Base-by-base conservation (phyloP, 1,284 basidiomycete species). In the Cryptococcus sp. region DNA sequence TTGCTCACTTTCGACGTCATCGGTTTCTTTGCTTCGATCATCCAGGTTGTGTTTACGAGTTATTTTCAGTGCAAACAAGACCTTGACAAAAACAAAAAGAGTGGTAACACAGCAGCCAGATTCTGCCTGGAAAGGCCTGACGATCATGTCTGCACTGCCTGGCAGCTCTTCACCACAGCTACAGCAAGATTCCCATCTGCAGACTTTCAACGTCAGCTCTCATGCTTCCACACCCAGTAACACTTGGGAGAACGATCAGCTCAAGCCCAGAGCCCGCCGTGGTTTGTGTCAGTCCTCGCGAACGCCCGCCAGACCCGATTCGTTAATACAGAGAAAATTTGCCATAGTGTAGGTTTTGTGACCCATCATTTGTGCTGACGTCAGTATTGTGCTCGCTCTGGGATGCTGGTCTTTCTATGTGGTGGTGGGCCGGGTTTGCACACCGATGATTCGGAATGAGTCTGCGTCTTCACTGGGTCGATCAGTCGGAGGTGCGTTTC, bases 341-440 rank as follows among this genome's bases (percentile, higher is more conserved):
- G 64, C 64, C 3, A 62, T 73, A 10, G 38, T 57, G 74, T 73
- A 43, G 45, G 71, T 59, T 8, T 11, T 15, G 40, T 40, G 22
- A 46, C 40, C n/a, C 20, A 23, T 23, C 34, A n/a, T 10, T 44
- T 29, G 39, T 8, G 13, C 7, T 19, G 46, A 49, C 29, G 50
- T 45, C 20, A 15, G 22, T 50, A 78, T 75, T 13, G 41, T 77
- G 23, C 41, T 72, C 17, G 70, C 64, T 2, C 39, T 78, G 22
- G 47, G 62, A 0, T 58, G 71, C 3, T 79, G 73, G 69, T 68
- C 70, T 0, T 84, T 79, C 55, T 91, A 91, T 75, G 89, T 89
- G 10, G 87, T 87, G 65, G 81, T 89, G 43, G 87, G 82, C 1
- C 74, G 85, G 39, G 79, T 89, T 2, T 87, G 85, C 65, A 79